Base-by-base conservation (phyloP, 148 eudicot genomes). In the Chenopodium formosanum region DNA sequence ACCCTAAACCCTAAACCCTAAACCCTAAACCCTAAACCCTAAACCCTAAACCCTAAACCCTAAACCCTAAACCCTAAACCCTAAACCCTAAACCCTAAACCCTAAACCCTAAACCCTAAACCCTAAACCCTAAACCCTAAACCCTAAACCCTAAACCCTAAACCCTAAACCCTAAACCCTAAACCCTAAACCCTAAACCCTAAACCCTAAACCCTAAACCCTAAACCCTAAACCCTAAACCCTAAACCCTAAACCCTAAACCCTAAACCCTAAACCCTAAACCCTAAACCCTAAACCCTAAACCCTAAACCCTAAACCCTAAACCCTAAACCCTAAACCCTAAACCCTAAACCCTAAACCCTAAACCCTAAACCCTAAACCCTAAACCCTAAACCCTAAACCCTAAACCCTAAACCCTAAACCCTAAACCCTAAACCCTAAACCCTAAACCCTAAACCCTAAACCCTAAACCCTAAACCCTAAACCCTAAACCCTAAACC, bases 1-100 rank as follows among this genome's bases (percentile, higher is more conserved):
- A 80, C 83, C 83, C 86, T 76, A 76, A 84, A 80, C 86, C 86
- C 83, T 74, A 80, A 84, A 76, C 86, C 86, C 81, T 70, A 81
- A 84, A 70, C 81, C 86, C 83, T 76, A 80, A 84, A 75, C 83
- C 80, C 83, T 75, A 10, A 80, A 80, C 52, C 83, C 86, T 69
- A 17, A 80, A 80, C 70, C 76, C 86, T 69, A 7, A 78, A 73
- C 78, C 81, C 78, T 65, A 25, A 70, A 69, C 48, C 74, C 58
- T 74, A 44, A 65, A 74, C 32, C 34, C 76, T 71, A 22, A 75
- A 74, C 73, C 48, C 70, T 53, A 14, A 46, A 74, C 47, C 78
- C 79, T 53, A 17, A 68, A 69, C 37, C 74, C 58, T 78, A 37
- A 66, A 75, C 40, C 78, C 83, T 52, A 48, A 65, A 81, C 68